These are phyloP conservation scores for Aspergillus conjunctus DNA, from an alignment of 495 filamentous ascomycete species.

Conservation along the genomic window DNA sequence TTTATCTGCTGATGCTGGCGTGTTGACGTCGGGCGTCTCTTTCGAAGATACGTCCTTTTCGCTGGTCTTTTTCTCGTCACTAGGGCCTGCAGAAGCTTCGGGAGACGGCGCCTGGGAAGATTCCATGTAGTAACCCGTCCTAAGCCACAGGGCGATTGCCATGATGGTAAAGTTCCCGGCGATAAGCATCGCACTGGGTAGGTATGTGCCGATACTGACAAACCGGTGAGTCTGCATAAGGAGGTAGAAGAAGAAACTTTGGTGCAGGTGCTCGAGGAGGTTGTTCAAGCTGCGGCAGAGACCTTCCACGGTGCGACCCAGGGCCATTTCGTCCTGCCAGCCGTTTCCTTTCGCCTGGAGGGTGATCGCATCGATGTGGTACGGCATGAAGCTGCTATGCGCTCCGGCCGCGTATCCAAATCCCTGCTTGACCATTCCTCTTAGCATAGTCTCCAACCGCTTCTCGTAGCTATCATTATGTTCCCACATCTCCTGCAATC, in stretches of 20 bases:
- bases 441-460: constrained; percentile 84
- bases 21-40: constrained; percentile 24
- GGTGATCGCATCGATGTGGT: constrained; percentile 96
- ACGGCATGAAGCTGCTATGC: constrained; percentile 94
- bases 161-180: constrained; percentile 94
- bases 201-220: constrained; percentile 96
- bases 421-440: constrained; percentile 91
- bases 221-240: constrained; percentile 88
- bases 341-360: constrained; percentile 86
- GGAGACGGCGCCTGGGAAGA: constrained; percentile 9
- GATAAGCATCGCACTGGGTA: constrained; percentile 94
- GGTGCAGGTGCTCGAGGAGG: constrained; percentile 92
- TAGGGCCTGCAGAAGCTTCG: constrained; percentile 19
- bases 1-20: constrained; percentile 12
- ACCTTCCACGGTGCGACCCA: constrained; percentile 87
- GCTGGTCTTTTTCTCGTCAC: constrained; percentile 30
- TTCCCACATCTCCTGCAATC: constrained; percentile 82
- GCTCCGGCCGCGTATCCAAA: constrained; percentile 88
- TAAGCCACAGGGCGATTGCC: constrained; percentile 88
- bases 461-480: constrained; percentile 82
- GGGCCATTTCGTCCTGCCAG: constrained; percentile 95
- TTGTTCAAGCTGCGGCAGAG: constrained; percentile 93
- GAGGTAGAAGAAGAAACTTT: constrained; percentile 99
- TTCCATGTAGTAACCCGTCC: constrained; percentile 63
- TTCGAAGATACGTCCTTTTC: constrained; percentile 22